A percentile compares a stretch with the other conserved stretches of the same genome.
These are phyloP conservation scores for Saturnispora mendoncae DNA, from an alignment of 805 yeast species.

Conservation along the genomic window DNA sequence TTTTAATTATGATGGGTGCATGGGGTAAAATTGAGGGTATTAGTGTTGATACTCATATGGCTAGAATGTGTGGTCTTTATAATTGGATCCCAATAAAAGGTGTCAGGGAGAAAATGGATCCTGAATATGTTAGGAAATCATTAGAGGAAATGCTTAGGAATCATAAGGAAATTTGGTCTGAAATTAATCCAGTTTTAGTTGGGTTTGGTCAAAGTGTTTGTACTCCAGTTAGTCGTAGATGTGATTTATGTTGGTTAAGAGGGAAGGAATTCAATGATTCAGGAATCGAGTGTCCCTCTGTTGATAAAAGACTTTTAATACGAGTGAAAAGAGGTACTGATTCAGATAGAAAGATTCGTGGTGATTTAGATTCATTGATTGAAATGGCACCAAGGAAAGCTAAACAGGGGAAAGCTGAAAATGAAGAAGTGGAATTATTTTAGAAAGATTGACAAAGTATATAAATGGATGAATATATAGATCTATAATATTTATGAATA, in stretches of 20 bases:
- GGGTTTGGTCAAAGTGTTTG: conserved; percentile 93
- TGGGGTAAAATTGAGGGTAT: conserved; percentile 74
- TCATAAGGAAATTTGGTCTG: conserved; percentile 57
- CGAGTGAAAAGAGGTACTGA: conserved; percentile 23
- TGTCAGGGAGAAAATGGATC: conserved; percentile 38
- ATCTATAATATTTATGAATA: background rate
- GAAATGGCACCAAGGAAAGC: conserved; percentile 18
- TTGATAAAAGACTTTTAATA: conserved; percentile 37
- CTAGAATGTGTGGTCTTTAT: conserved; percentile 72
- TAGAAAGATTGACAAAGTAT: background rate
- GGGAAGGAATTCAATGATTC: conserved; percentile 19
- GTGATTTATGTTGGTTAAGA: conserved; percentile 61
- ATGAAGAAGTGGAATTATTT: background rate
- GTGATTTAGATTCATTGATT: conserved; percentile 33
- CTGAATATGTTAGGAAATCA: conserved; percentile 64
- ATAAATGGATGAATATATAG: too few relatives aligned
- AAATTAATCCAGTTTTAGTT: conserved; percentile 76
- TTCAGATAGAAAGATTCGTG: conserved; percentile 29
- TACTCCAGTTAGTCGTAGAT: conserved; percentile 56
- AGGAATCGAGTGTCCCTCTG: conserved; percentile 40
- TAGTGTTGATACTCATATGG: conserved; percentile 93
- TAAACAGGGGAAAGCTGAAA: background rate
- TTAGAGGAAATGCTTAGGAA: conserved; percentile 68
- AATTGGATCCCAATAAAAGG: conserved; percentile 50
- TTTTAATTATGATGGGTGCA: conserved; percentile 67